Evolutionary conservation across 306 rosid species (phyloP).

Genomic region (Dryas drummondii): DNA sequence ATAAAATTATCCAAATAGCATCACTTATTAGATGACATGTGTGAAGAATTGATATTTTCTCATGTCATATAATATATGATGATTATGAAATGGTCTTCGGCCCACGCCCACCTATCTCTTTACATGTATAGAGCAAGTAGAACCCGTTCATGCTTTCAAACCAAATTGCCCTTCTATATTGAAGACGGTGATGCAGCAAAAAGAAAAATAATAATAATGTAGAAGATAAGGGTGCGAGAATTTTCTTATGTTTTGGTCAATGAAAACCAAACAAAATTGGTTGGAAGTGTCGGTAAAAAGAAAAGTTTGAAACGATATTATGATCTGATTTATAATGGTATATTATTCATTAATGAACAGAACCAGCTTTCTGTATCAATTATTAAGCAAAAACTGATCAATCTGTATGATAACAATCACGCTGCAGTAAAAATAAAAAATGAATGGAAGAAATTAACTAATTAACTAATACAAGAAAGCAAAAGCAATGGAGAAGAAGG

Average conservation of each 20-base stretch:
- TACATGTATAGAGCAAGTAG: not conserved
- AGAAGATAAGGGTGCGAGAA: not conserved
- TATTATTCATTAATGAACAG: not conserved
- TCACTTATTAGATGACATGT: not conserved
- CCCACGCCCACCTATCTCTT: not conserved
- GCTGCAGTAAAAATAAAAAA: not conserved
- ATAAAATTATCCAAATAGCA: too few species aligned
- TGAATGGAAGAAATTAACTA: slow-evolving; percentile 11
- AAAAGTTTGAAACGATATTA: not conserved
- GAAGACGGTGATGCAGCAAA: not conserved
- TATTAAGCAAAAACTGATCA: slow-evolving; percentile 10
- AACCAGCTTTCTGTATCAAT: slow-evolving; percentile 11
- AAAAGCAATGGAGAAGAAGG: slow-evolving; percentile 38
- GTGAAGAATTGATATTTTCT: not conserved
- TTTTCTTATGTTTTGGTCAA: not conserved
- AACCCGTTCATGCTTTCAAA: not conserved
- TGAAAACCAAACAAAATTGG: not conserved
- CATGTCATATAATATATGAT: not conserved
- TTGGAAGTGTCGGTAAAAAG: not conserved
- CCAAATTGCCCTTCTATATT: not conserved
- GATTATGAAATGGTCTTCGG: not conserved
- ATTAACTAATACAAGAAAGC: slow-evolving; percentile 45
- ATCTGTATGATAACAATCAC: slow-evolving; percentile 25
- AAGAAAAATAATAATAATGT: not conserved
- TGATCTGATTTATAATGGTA: too few species aligned